These are phyloP conservation scores for Dissophora globulifera DNA, from an alignment of 192 early-diverging fungal genomes.

Conservation along the genomic window DNA sequence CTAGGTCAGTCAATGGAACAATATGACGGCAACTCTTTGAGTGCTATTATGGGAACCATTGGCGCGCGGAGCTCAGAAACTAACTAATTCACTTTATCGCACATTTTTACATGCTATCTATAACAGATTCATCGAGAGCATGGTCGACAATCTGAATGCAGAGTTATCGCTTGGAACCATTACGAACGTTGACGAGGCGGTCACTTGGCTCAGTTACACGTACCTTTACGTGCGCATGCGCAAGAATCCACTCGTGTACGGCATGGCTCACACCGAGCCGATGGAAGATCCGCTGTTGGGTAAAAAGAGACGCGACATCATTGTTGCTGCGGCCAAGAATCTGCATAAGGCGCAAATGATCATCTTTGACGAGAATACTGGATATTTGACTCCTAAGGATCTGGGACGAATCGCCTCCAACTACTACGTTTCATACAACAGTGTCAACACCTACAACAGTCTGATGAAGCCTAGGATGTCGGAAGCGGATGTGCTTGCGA, in stretches of 20 bases:
- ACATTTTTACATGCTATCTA: too few species aligned
- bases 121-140: conserved; percentile 76
- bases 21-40: too few species aligned
- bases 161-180: conserved; percentile 97
- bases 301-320: conserved; percentile 83
- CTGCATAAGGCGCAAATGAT: conserved; percentile 94
- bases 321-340: conserved; percentile 76
- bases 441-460: conserved; percentile 89
- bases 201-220: conserved; percentile 97
- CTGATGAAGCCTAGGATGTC: conserved; percentile 90
- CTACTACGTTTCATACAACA: conserved; percentile 91
- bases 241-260: conserved; percentile 95
- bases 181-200: conserved; percentile 94
- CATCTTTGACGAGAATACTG: conserved; percentile 83
- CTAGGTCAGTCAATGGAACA: conserved; percentile 66
- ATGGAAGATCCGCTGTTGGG: conserved; percentile 83
- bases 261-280: conserved; percentile 81
- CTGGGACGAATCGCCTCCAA: conserved; percentile 92
- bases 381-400: conserved; percentile 89
- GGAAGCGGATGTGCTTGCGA: conserved; percentile 90
- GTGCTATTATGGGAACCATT: too few species aligned
- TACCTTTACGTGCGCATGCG: conserved; percentile 97
- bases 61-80: too few species aligned
- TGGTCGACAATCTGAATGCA: conserved; percentile 97
- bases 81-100: too few species aligned